Percentiles rank a stretch among this genome's conserved stretches.
Evolutionary conservation across 169 alveolate species (phyloP).

Genomic region (Plasmodium coatneyi): DNA sequence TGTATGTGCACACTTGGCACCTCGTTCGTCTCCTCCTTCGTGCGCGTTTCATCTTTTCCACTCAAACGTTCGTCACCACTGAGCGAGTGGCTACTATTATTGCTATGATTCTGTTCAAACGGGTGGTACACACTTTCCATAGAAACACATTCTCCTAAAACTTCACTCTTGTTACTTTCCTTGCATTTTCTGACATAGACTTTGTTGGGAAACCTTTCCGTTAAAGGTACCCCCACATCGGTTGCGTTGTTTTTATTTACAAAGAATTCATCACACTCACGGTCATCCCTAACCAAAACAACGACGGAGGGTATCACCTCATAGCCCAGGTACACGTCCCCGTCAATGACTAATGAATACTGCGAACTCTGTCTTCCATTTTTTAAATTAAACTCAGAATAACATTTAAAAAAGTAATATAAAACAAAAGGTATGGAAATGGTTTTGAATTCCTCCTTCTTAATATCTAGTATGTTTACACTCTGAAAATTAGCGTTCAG

Average conservation of each 20-base stretch:
- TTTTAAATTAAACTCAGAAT: constrained; percentile 14
- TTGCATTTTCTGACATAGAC: not conserved
- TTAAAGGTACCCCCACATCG: not conserved
- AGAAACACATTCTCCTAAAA: not conserved
- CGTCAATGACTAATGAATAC: constrained; percentile 44
- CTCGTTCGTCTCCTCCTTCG: not conserved
- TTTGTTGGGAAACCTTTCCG: not conserved
- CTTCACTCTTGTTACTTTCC: constrained; percentile 1
- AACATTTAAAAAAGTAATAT: constrained; percentile 27
- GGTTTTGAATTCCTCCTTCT: not conserved
- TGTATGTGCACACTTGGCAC: not conserved
- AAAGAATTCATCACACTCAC: not conserved
- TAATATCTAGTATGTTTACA: constrained; percentile 27
- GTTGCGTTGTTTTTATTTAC: not conserved
- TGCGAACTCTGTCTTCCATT: not conserved
- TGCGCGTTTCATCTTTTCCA: not conserved
- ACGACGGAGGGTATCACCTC: constrained; percentile 17
- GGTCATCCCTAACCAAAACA: constrained; percentile 34
- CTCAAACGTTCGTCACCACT: not conserved
- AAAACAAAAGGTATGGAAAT: constrained; percentile 17
- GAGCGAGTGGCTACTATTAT: not conserved
- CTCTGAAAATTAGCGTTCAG: constrained; percentile 1
- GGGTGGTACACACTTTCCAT: not conserved
- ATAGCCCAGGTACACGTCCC: constrained; percentile 41
- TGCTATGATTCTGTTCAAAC: not conserved